Base-by-base conservation (phyloP, 2,329 filamentous ascomycete species). In the Didymella sp. region DNA sequence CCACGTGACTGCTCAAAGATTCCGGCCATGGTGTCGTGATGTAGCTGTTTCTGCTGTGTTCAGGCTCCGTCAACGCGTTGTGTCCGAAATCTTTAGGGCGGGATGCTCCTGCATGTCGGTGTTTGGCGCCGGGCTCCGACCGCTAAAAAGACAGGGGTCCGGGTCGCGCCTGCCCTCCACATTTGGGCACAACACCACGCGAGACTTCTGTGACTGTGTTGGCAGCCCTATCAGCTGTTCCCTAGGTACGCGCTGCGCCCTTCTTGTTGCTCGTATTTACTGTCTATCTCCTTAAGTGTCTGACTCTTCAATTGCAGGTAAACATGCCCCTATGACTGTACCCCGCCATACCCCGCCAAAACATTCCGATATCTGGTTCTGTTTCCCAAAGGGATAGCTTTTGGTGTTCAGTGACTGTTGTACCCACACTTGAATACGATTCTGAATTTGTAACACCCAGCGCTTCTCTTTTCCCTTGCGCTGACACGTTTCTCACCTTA, bases 1-100 rank as follows among this genome's bases (percentile, higher is more conserved):
- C 96, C 96, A 76, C 93, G 87, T 75, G 92, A 90, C 81, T 95
- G 91, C 81, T 97, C 92, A 75, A 98, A 99, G 79, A 99, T 92
- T 75, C 91, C 91, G 78, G 92, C 89, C 95, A 99, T 99, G 64
- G 68, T 77, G 64, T 62, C 50, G 65, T 61, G 47, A 56, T 64
- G 54, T 51, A 67, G 70, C 67, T 71, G 66, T 68, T 66, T 69
- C 56, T 63, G 56, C 47, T 63, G 62, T 70, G 59, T 63, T 63
- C 70, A 66, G 65, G 69, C 69, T 66, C 62, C 71, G 45, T 65
- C 47, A 52, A 71, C 66, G 64, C 63, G 62, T 44, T 44, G 63
- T 63, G 50, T 63, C 45, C 61, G 70, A 72, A 72, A 65, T 70
- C 57, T 66, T 60, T 44, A 27, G 17, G 63, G 63, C 61, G 58